Percentiles rank a stretch among this genome's conserved stretches.
phyloP scores from a whole-genome alignment of 805 yeast genomes.

The Saturnispora galanensis region DNA sequence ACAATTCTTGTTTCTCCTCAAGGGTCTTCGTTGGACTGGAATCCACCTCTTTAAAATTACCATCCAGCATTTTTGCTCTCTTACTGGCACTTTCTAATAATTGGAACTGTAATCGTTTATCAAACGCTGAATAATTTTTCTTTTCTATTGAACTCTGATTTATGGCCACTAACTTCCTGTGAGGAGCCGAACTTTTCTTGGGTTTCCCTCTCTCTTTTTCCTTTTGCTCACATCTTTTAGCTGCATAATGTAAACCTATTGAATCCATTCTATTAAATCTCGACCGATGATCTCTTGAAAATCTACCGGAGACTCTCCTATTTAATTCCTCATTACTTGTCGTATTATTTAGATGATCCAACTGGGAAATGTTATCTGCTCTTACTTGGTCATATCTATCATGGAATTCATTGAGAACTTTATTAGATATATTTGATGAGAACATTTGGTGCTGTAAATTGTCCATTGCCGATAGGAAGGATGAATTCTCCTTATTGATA shows the following conservation, averaged over 20 bases:
- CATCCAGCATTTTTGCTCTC: constrained; percentile 19
- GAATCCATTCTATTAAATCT: constrained; percentile 43
- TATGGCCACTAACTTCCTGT: constrained; percentile 1
- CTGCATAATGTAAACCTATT: constrained; percentile 39
- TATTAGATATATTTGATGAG: constrained; percentile 36
- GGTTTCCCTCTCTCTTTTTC: constrained; percentile 2
- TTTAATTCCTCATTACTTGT: constrained; percentile 18
- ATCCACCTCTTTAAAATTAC: constrained; percentile 21
- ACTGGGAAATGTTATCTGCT: constrained; percentile 18
- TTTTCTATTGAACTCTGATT: not conserved
- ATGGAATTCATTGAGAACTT: constrained; percentile 37
- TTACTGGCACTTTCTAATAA: constrained; percentile 24
- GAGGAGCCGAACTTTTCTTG: not conserved
- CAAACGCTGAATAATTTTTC: constrained; percentile 14
- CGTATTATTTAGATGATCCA: constrained; percentile 19
- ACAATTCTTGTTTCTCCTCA: constrained; percentile 17
- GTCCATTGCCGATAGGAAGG: constrained; percentile 24
- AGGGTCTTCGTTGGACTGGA: constrained; percentile 25
- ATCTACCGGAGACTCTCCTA: constrained; percentile 28
- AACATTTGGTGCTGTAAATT: constrained; percentile 35
- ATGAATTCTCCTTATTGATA: constrained; percentile 22
- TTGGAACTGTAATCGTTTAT: constrained; percentile 18
- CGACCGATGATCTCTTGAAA: constrained; percentile 36
- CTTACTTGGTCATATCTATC: constrained; percentile 32
- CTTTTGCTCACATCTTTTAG: constrained; percentile 18